These are phyloP conservation scores for Phaeosphaeriaceae sp. DNA, from an alignment of 2,329 filamentous ascomycete genomes.

Conservation along the genomic window DNA sequence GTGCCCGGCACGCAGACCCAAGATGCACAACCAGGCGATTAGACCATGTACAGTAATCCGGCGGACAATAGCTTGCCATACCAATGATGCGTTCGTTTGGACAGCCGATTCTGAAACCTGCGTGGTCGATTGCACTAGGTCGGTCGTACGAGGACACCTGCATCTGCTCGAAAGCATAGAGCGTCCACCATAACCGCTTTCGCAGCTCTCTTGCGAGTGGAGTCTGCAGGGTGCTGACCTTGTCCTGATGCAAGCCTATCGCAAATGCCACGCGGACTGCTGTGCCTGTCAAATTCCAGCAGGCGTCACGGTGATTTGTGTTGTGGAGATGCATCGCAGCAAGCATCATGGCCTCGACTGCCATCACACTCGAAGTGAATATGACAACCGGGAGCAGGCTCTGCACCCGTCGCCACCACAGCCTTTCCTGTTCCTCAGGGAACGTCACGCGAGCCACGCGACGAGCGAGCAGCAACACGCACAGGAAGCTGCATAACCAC, in stretches of 20 bases:
- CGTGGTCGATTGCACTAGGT: conserved; percentile 52
- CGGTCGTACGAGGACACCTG: conserved; percentile 54
- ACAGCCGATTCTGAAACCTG: conserved; percentile 41
- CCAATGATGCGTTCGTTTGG: conserved; percentile 49
- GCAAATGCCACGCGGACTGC: conserved; percentile 54
- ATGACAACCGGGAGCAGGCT: conserved; percentile 51
- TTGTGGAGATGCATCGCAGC: conserved; percentile 55
- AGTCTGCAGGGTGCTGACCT: conserved; percentile 42
- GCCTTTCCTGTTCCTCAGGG: conserved; percentile 48
- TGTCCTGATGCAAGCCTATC: conserved; percentile 54
- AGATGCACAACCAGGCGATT: conserved; percentile 48
- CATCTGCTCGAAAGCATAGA: conserved; percentile 59
- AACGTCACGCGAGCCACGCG: conserved; percentile 43
- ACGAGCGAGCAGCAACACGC: conserved; percentile 50
- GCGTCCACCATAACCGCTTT: conserved; percentile 61
- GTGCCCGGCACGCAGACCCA: conserved; percentile 47
- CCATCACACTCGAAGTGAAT: conserved; percentile 52
- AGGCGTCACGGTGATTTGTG: conserved; percentile 53
- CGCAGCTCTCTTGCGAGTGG: conserved; percentile 53
- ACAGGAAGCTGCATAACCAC: conserved; percentile 53
- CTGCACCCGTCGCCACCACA: conserved; percentile 53
- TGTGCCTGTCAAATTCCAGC: conserved; percentile 55
- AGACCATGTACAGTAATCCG: conserved; percentile 50
- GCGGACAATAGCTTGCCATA: conserved; percentile 37
- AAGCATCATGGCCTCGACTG: conserved; percentile 53